Conservation (phyloP, 2,329 filamentous ascomycete genomes). For the Monosporascus sp. region DNA sequence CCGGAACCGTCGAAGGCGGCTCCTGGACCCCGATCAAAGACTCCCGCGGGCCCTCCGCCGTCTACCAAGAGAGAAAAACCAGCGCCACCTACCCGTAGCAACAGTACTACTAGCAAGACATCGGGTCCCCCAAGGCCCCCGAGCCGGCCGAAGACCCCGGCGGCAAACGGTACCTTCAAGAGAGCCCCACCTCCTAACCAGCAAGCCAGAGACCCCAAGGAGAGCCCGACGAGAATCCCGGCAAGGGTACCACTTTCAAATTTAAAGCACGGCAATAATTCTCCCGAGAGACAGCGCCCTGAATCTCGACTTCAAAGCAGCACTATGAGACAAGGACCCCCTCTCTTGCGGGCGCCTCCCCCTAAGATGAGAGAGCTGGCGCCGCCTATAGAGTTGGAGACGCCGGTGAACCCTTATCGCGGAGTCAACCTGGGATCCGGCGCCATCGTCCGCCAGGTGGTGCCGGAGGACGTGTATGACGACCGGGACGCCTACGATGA, state of each 20-base stretch:
- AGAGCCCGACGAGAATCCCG: slow-evolving; percentile 65
- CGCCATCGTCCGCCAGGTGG: slow-evolving; percentile 51
- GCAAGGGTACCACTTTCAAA: slow-evolving; percentile 64
- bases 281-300: slow-evolving; percentile 63
- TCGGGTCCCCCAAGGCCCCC: slow-evolving; percentile 17
- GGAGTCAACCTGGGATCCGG: slow-evolving; percentile 44
- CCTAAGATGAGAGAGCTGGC: slow-evolving; percentile 86
- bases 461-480: slow-evolving; percentile 83
- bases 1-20: slow-evolving; percentile 52
- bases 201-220: slow-evolving; percentile 26
- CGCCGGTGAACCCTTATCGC: slow-evolving; percentile 44
- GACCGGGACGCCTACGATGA: slow-evolving; percentile 43
- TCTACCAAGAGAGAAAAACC: slow-evolving; percentile 32
- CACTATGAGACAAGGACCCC: slow-evolving; percentile 48
- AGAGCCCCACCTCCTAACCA: slow-evolving; percentile 22
- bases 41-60: slow-evolving; percentile 59
- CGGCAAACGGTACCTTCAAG: slow-evolving; percentile 32
- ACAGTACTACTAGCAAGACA: slow-evolving; percentile 31
- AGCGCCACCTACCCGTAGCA: slow-evolving; percentile 28
- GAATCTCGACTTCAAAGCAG: slow-evolving; percentile 37
- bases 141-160: slow-evolving; percentile 50
- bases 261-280: slow-evolving; percentile 68
- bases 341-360: slow-evolving; percentile 61
- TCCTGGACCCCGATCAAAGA: slow-evolving; percentile 66
- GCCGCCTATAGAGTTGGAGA: slow-evolving; percentile 45